Base-by-base conservation (phyloP, 345 rosid genomes). In the Euclidium syriacum region DNA sequence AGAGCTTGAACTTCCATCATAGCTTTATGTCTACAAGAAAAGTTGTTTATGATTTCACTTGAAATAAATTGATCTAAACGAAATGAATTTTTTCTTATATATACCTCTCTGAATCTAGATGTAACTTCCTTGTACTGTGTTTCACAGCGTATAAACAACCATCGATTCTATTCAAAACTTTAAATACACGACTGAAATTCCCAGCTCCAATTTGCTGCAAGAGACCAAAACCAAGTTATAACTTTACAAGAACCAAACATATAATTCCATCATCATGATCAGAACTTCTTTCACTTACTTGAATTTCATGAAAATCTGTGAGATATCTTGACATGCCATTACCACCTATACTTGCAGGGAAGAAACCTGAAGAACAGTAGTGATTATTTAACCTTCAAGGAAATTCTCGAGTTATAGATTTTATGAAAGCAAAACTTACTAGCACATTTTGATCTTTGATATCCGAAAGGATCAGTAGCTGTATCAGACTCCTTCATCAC, bases 1-100 rank as follows among this genome's bases (percentile, higher is more conserved):
- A 90, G 76, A 71, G 95, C 88, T 79, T 95, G 99, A 66, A 88
- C 99, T 86, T 95, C 99, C 96, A 95, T 86, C 72, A 90, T 81
- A 78, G 98, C 98, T 80, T 88, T 88, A 78, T 76, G 81, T 81
- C 99, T 90, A 79, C 71, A 71, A 71, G 69, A 49, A n/a, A 24
- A 24, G 3, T 11, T 7, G 1, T 20, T 40, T 40, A 56, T 49
- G 60, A 33, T 47, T 48, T n/a, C n/a, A 18, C 34, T 15, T 53
- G n/a, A 14, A 35, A 36, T 7, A 27, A 29, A 20, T 11, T 3
- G 41, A 29, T 63, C 38, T 12, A 23, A 30, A 20, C 16, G 54
- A 46, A 24, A 10, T 50, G 12, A 58, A 25, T 6, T 16, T 29
- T 30, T 47, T 16, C n/a, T n/a, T n/a, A n/a, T n/a, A 19, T 6